phyloP scores from a whole-genome alignment of 1,284 basidiomycete genomes.

The Flammula alnicola region DNA sequence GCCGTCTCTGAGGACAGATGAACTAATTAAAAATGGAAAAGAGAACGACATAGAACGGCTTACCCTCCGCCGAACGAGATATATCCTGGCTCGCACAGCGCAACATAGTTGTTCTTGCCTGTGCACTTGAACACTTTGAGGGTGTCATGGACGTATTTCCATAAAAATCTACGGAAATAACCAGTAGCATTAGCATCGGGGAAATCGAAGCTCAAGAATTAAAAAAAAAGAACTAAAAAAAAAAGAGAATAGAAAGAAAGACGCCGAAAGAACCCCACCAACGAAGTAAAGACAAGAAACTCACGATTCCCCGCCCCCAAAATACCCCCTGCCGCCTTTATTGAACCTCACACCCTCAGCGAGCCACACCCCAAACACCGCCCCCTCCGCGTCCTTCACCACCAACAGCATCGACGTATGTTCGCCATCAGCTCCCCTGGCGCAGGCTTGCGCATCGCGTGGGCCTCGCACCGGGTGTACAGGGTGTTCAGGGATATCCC shows the following conservation, averaged over 20 bases:
- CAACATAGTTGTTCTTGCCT: constrained; percentile 89
- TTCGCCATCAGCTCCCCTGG: constrained; percentile 20
- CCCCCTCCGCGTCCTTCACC: constrained; percentile 61
- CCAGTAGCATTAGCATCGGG: background rate
- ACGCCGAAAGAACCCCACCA: background rate
- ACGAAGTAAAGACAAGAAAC: constrained; percentile 34
- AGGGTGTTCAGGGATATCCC: constrained; percentile 92
- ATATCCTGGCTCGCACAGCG: constrained; percentile 80
- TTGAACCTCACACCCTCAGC: constrained; percentile 70
- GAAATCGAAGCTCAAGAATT: background rate
- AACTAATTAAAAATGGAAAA: background rate
- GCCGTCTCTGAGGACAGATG: constrained; percentile 62
- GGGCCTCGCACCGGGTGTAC: constrained; percentile 67
- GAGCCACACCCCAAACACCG: constrained; percentile 81
- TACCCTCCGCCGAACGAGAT: constrained; percentile 93
- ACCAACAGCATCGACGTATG: constrained; percentile 38
- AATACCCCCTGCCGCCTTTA: constrained; percentile 66
- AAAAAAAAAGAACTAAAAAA: background rate
- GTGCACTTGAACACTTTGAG: constrained; percentile 85
- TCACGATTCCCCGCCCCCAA: constrained; percentile 86
- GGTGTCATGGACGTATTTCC: constrained; percentile 53
- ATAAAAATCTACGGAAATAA: constrained; percentile 71
- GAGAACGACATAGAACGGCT: constrained; percentile 35
- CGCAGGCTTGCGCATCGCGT: constrained; percentile 18
- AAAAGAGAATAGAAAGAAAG: background rate